Conservation (phyloP, 305 asterid species). For the Stenogyne calaminthoides region DNA sequence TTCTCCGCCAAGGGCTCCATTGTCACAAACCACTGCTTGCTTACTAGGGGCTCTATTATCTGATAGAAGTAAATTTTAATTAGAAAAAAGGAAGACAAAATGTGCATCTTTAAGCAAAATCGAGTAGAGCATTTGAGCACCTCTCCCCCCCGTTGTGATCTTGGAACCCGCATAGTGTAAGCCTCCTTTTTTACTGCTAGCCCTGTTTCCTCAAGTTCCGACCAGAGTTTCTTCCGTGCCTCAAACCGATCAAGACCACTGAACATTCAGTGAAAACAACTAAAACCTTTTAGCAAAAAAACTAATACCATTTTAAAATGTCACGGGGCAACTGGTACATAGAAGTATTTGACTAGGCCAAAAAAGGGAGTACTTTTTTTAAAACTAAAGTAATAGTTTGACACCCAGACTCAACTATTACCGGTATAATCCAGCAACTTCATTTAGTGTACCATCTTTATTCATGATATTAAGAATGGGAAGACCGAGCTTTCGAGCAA, state of each 20-base stretch:
- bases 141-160: slow-evolving; percentile 99
- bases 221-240: slow-evolving; percentile 95
- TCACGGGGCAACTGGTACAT: not conserved
- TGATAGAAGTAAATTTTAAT: slow-evolving; percentile 36
- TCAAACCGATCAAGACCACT: slow-evolving; percentile 99
- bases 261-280: slow-evolving; percentile 20
- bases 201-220: slow-evolving; percentile 94
- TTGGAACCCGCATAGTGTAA: slow-evolving; percentile 83
- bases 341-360: no score
- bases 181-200: slow-evolving; percentile 91
- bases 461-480: slow-evolving; percentile 98
- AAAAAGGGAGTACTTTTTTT: no score
- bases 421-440: slow-evolving; percentile 92
- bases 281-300: no score
- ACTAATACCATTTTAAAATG: no score
- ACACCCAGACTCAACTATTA: slow-evolving; percentile 38
- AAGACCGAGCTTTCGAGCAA: slow-evolving; percentile 98
- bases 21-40: slow-evolving; percentile 98
- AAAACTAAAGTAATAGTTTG: slow-evolving; percentile 7
- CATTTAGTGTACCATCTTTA: slow-evolving; percentile 95
- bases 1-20: slow-evolving; percentile 98
- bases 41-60: slow-evolving; percentile 96
- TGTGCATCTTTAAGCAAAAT: slow-evolving; percentile 23
- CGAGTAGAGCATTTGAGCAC: slow-evolving; percentile 45
- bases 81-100: slow-evolving; percentile 31